Conservation (phyloP, 805 yeast species). For the Candida glaebosa region DNA sequence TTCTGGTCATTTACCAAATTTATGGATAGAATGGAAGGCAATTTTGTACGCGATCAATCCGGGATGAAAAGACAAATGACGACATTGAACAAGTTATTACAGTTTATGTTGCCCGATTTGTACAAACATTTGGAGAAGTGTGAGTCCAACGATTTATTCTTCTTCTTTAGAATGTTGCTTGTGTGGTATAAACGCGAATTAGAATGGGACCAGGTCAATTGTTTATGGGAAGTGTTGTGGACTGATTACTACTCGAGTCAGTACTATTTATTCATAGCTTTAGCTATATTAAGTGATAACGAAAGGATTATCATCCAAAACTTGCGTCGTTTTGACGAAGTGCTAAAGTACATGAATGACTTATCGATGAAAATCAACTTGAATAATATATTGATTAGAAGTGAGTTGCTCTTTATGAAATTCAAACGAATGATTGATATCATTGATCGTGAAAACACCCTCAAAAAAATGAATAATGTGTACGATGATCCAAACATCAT, state of each 20-base stretch:
- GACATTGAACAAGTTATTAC: constrained; percentile 79
- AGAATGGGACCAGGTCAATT: constrained; percentile 67
- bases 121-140: constrained; percentile 81
- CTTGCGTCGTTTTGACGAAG: constrained; percentile 81
- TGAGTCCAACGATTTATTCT: constrained; percentile 86
- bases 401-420: constrained; percentile 77
- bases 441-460: constrained; percentile 54
- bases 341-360: constrained; percentile 89
- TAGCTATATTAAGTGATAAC: constrained; percentile 86
- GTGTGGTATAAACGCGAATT: constrained; percentile 96
- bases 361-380: constrained; percentile 72
- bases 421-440: constrained; percentile 78
- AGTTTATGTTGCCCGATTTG: constrained; percentile 82
- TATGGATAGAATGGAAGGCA: constrained; percentile 95
- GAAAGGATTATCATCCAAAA: constrained; percentile 74
- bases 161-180: constrained; percentile 89
- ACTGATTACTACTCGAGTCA: constrained; percentile 86
- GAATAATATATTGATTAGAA: constrained; percentile 74
- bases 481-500: constrained; percentile 15
- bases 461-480: constrained; percentile 16
- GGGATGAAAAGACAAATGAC: constrained; percentile 91
- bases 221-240: constrained; percentile 91
- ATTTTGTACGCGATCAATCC: constrained; percentile 84
- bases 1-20: constrained; percentile 87
- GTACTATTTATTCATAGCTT: constrained; percentile 80